A percentile compares a stretch with the other conserved stretches of the same genome.
These are phyloP conservation scores for Colletotrichum noveboracense DNA, from an alignment of 2,329 filamentous ascomycete species.

Conservation along the genomic window DNA sequence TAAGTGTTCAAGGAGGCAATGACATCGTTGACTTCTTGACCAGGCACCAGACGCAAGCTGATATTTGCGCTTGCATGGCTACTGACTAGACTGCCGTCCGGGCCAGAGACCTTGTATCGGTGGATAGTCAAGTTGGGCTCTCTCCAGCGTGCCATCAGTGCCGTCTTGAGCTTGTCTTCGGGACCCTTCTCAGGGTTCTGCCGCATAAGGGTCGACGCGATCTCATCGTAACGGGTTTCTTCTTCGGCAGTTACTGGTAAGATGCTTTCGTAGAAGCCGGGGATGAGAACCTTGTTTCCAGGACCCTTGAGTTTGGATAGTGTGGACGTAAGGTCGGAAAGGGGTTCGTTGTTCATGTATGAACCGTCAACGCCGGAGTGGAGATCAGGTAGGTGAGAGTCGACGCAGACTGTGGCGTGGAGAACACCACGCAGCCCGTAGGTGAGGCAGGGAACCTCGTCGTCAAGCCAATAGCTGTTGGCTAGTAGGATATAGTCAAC, in stretches of 20 bases:
- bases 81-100: constrained; percentile 90
- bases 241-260: constrained; percentile 77
- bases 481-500: constrained; percentile 95
- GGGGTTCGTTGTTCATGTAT: constrained; percentile 84
- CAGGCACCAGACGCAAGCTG: constrained; percentile 90
- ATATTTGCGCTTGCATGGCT: constrained; percentile 87
- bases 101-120: constrained; percentile 89
- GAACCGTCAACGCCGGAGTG: constrained; percentile 98
- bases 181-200: constrained; percentile 67
- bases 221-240: constrained; percentile 81
- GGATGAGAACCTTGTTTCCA: constrained; percentile 82
- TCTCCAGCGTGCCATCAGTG: constrained; percentile 92
- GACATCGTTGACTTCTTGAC: constrained; percentile 85
- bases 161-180: constrained; percentile 76
- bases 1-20: constrained; percentile 70
- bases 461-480: constrained; percentile 98
- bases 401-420: constrained; percentile 87
- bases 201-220: constrained; percentile 76
- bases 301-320: constrained; percentile 82
- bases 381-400: constrained; percentile 85
- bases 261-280: constrained; percentile 87
- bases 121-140: constrained; percentile 95
- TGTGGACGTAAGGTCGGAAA: constrained; percentile 88
- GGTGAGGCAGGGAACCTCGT: constrained; percentile 92
- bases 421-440: constrained; percentile 94